These are phyloP conservation scores for Fusarium albosuccineum DNA, from an alignment of 2,329 filamentous ascomycete species.

Conservation along the genomic window DNA sequence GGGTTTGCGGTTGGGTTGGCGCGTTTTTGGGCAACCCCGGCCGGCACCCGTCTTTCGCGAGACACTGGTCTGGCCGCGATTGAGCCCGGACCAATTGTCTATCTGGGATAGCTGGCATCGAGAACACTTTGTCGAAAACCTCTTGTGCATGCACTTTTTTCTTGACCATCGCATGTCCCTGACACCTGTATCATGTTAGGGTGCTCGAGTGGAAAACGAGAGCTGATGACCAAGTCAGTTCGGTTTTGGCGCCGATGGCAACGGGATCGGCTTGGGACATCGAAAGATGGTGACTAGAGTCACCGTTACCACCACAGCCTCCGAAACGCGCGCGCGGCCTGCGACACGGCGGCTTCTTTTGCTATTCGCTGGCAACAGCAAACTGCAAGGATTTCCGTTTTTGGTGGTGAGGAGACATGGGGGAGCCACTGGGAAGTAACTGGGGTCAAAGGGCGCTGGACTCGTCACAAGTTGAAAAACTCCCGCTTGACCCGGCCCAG, in stretches of 20 bases:
- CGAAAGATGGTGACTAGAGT: slow-evolving; percentile 26
- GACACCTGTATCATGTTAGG: background rate
- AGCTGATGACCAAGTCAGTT: background rate
- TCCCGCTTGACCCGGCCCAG: slow-evolving; percentile 9
- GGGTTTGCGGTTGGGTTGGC: slow-evolving; percentile 19
- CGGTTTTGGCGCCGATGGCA: background rate
- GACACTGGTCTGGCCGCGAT: slow-evolving; percentile 45
- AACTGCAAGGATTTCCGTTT: slow-evolving; percentile 17
- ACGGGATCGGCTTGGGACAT: slow-evolving; percentile 22
- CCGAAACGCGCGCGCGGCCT: slow-evolving; percentile 21
- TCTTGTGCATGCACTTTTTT: background rate
- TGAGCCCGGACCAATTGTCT: slow-evolving; percentile 21
- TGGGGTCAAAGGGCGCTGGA: slow-evolving; percentile 14
- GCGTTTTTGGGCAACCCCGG: slow-evolving; percentile 26
- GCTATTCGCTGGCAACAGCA: slow-evolving; percentile 17
- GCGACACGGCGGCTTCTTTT: slow-evolving; percentile 10
- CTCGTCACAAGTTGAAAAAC: slow-evolving; percentile 25
- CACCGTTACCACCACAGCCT: slow-evolving; percentile 36
- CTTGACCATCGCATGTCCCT: background rate
- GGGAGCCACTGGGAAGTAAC: slow-evolving; percentile 7
- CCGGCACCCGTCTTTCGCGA: slow-evolving; percentile 31
- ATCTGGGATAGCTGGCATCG: slow-evolving; percentile 10
- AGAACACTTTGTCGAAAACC: slow-evolving; percentile 1
- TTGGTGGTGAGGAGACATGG: slow-evolving; percentile 22
- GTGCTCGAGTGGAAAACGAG: background rate